Base-by-base conservation (phyloP, 352 stramenopile genomes). In the Phytophthora pseudosyringae region DNA sequence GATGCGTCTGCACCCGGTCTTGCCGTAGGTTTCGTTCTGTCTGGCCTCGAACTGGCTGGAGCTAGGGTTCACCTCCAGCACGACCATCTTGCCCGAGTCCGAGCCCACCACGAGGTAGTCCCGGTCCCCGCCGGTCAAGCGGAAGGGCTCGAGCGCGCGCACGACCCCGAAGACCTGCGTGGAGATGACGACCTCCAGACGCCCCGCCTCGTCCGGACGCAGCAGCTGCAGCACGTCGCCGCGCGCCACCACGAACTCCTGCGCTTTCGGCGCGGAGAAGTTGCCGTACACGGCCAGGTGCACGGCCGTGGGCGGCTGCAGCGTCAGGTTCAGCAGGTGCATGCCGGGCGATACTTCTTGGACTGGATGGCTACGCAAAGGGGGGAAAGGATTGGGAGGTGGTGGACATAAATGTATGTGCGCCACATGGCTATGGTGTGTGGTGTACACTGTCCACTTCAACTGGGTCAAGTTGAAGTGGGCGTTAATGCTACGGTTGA, bases 91-190 rank as follows among this genome's bases (percentile, higher is more conserved):
- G 47, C 98, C 98, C 15, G 93, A 91, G 81, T 99, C 98, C 12
- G 94, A 98, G 8, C 91, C 96, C 5, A 99, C 87, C 0, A 98
- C 95, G 12, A 99, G 54, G 59, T 98, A 98, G 78, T 99, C 98
- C 45, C 98, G 95, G 28, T 90, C 79, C 58, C 88, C 82, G 12
- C 86, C 88, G 5, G 87, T 94, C 25, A 97, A 62, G 5, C 85
- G 84, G 67, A 99, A 97, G 15, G 94, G 75, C 47, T 88, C 70
- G 16, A 99, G 65, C n/a, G 87, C 90, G 5, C 98, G 90, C 15
- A 99, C 86, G 33, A 97, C 84, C 45, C 86, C 93, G 61, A 98
- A 98, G 3, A 94, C 84, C 56, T 97, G 80, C 15, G 83, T 94
- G 12, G 79, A 88, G 47, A 94, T 88, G 29, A 98, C 63, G 7